A percentile compares a stretch with the other conserved stretches of the same genome.
Evolutionary conservation across 441 rosid genomes (phyloP).

Genomic region (Pelargonium citronellum): DNA sequence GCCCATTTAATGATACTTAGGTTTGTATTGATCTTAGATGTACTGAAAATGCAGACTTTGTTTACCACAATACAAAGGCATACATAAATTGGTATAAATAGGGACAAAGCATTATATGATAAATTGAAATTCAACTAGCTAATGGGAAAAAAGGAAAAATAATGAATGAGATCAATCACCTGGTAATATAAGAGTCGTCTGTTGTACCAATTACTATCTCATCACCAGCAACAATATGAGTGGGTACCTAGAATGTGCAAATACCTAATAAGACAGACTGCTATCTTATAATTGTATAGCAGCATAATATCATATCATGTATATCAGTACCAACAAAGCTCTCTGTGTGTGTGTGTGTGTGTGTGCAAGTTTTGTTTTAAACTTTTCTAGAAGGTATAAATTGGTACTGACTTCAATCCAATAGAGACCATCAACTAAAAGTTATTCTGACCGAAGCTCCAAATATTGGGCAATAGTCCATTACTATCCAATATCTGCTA

Average conservation of each 20-base stretch:
- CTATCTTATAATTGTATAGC: background rate
- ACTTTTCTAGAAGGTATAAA: background rate
- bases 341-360: background rate
- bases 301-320: background rate
- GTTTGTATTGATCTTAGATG: too few species aligned
- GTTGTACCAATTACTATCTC: conserved; percentile 63
- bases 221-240: conserved; percentile 72
- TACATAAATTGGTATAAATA: background rate
- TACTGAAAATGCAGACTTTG: too few species aligned
- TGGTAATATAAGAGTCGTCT: conserved; percentile 60
- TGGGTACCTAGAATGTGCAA: conserved; percentile 48
- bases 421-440: background rate
- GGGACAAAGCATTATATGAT: background rate
- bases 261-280: background rate
- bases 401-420: background rate
- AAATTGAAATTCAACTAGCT: background rate
- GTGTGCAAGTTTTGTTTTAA: background rate
- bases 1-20: too few species aligned
- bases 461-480: background rate
- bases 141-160: background rate
- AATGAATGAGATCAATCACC: conserved; percentile 34
- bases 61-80: background rate
- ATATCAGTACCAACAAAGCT: background rate
- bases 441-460: background rate
- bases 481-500: background rate